Base-by-base conservation (phyloP, 495 filamentous ascomycete species). In the Lineolata rhizophorae region DNA sequence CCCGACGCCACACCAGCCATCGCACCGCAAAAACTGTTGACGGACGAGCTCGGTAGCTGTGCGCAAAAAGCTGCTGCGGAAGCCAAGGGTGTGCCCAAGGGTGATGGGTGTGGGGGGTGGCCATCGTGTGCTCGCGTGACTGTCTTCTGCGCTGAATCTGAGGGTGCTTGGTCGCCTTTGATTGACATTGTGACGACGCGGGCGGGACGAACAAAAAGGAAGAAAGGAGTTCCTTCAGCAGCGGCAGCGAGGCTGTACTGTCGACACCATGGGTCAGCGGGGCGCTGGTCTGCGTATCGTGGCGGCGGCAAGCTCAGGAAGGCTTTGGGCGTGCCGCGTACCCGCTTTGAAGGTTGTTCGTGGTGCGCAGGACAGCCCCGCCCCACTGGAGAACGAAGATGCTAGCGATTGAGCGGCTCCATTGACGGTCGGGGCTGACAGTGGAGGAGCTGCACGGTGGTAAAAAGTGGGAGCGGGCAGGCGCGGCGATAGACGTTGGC, bases 1-100 rank as follows among this genome's bases (percentile, higher is more conserved):
- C 87, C 87, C 3, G 83, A 91, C 3, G 76, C 77, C 38, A 93
- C 75, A 33, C 87, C 87, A 31, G 83, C 85, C 22, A 73, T 61
- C 6, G 81, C 90, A 27, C 87, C 87, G 22, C 81, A 70, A 26
- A 94, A 58, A 27, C 78, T 63, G 46, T 69, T 59, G 20, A 76
- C 53, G 30, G 53, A 62, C 12, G 51, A 50, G 20, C 58, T 53
- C 10, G 71, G 67, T 3, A 70, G 39, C 13, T 40, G 44, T 32
- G 62, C 58, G 13, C 58, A 58, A 36, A 55, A 53, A 22, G 59
- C 46, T 35, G 85, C 67, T 31, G n/a, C n/a, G n/a, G 22, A 30
- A 21, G 35, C 31, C n/a, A n/a, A n/a, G n/a, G n/a, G n/a, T n/a
- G n/a, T n/a, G n/a, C n/a, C n/a, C n/a, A n/a, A n/a, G n/a, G n/a